Evolutionary conservation across 2,329 filamentous ascomycete genomes (phyloP).

Genomic region (Alternaria panax): DNA sequence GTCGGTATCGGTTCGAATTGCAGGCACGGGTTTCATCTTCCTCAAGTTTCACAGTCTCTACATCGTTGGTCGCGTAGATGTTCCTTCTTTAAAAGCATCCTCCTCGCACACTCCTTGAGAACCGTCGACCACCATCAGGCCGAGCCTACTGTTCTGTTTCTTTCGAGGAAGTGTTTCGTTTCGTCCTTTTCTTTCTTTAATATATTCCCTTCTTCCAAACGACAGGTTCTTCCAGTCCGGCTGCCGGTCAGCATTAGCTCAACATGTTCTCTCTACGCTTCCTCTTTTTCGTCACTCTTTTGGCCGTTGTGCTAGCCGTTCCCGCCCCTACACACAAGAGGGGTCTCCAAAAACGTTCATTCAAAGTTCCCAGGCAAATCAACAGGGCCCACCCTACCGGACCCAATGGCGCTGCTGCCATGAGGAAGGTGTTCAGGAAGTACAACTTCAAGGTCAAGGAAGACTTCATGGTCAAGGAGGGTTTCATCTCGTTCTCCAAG

Average conservation of each 20-base stretch:
- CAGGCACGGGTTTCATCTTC: conserved; percentile 28
- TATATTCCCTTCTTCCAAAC: conserved; percentile 27
- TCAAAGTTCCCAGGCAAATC: conserved; percentile 66
- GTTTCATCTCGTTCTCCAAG: conserved; percentile 50
- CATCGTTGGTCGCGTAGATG: conserved; percentile 18
- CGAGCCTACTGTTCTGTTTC: conserved; percentile 37
- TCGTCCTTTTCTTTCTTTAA: conserved; percentile 29
- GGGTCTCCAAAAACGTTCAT: conserved; percentile 62
- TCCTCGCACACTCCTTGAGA: conserved; percentile 35
- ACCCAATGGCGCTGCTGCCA: conserved; percentile 65
- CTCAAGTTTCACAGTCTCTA: conserved; percentile 26
- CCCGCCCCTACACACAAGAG: conserved; percentile 46
- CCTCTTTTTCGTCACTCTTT: conserved; percentile 57
- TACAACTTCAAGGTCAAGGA: conserved; percentile 58
- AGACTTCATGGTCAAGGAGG: conserved; percentile 31
- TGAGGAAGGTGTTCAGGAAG: conserved; percentile 73
- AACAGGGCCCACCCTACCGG: conserved; percentile 62
- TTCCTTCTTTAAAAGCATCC: conserved; percentile 38
- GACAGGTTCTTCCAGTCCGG: conserved; percentile 33
- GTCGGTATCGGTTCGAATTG: conserved; percentile 14
- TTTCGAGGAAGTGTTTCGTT: conserved; percentile 31
- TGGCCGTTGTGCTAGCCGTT: conserved; percentile 59
- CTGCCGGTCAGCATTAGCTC: conserved; percentile 50
- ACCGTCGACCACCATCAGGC: conserved; percentile 39
- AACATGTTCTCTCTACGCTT: conserved; percentile 48